Conservation (phyloP, 306 rosid species). For the Corylus avellana region DNA sequence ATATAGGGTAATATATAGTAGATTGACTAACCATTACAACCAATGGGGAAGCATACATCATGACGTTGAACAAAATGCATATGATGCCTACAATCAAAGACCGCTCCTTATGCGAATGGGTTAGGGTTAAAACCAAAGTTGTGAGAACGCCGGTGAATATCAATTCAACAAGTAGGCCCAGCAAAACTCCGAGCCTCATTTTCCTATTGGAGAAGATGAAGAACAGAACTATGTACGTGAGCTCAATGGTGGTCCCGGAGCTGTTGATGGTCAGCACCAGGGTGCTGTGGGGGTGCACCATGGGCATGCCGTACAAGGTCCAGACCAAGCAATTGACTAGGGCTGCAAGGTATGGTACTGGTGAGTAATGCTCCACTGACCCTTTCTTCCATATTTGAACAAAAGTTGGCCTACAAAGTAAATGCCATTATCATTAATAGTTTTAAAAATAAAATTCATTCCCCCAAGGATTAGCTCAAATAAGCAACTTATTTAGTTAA, state of each 20-base stretch:
- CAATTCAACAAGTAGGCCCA: slow-evolving; percentile 43
- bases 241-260: slow-evolving; percentile 53
- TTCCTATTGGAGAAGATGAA: slow-evolving; percentile 52
- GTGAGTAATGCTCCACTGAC: slow-evolving; percentile 77
- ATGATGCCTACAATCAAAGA: slow-evolving; percentile 63
- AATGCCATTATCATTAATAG: neutral
- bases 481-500: too few relatives aligned
- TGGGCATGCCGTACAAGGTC: slow-evolving; percentile 80
- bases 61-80: slow-evolving; percentile 62
- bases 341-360: slow-evolving; percentile 79
- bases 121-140: slow-evolving; percentile 33
- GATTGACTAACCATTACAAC: slow-evolving; percentile 57
- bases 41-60: slow-evolving; percentile 91
- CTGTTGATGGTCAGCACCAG: slow-evolving; percentile 77
- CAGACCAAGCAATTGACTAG: slow-evolving; percentile 79
- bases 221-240: slow-evolving; percentile 61
- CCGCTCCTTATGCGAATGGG: slow-evolving; percentile 44
- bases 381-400: slow-evolving; percentile 65
- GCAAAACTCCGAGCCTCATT: slow-evolving; percentile 55
- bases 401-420: slow-evolving; percentile 63
- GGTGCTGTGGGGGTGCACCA: slow-evolving; percentile 64
- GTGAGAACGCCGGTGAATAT: slow-evolving; percentile 47
- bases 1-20: neutral
- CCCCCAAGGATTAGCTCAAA: too few relatives aligned
- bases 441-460: too few relatives aligned